Conservation (phyloP, 148 eudicot genomes). For the Diospyros kaki region DNA sequence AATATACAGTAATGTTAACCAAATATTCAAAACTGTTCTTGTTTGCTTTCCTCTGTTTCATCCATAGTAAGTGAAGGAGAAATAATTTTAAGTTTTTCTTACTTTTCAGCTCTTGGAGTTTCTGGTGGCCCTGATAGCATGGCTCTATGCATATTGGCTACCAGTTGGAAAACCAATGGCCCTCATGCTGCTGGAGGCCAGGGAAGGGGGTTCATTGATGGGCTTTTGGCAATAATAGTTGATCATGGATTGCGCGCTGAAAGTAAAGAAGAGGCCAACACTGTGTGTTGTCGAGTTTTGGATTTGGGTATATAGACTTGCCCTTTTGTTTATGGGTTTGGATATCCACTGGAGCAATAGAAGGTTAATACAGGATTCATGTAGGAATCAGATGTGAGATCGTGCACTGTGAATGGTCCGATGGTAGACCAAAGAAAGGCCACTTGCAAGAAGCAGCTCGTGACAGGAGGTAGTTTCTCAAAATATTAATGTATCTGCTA, state of each 20-base stretch:
- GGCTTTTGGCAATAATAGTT: conserved; percentile 77
- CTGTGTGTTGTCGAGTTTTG: conserved; percentile 54
- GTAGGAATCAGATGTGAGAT: conserved; percentile 84
- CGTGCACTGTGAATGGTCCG: conserved; percentile 66
- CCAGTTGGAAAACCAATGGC: conserved; percentile 60
- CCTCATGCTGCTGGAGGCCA: conserved; percentile 22
- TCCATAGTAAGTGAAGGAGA: not conserved
- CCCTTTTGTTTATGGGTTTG: conserved; percentile 15
- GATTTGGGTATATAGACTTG: conserved; percentile 55
- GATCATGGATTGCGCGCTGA: conserved; percentile 90
- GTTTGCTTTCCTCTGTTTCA: not conserved
- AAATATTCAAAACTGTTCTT: not conserved
- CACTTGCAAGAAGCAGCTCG: conserved; percentile 96
- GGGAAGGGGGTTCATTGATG: conserved; percentile 49
- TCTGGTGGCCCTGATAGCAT: conserved; percentile 99
- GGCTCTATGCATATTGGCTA: conserved; percentile 71
- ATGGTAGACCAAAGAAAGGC: conserved; percentile 72
- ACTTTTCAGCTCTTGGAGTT: conserved; percentile 73
- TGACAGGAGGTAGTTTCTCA: conserved; percentile 56
- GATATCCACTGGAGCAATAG: conserved; percentile 8
- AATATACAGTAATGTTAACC: not conserved
- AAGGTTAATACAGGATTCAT: conserved; percentile 35
- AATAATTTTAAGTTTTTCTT: not conserved
- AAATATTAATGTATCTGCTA: not conserved
- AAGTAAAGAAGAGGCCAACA: conserved; percentile 71